Base-by-base conservation (phyloP, 179 eudicot species). In the Gypsophila paniculata region DNA sequence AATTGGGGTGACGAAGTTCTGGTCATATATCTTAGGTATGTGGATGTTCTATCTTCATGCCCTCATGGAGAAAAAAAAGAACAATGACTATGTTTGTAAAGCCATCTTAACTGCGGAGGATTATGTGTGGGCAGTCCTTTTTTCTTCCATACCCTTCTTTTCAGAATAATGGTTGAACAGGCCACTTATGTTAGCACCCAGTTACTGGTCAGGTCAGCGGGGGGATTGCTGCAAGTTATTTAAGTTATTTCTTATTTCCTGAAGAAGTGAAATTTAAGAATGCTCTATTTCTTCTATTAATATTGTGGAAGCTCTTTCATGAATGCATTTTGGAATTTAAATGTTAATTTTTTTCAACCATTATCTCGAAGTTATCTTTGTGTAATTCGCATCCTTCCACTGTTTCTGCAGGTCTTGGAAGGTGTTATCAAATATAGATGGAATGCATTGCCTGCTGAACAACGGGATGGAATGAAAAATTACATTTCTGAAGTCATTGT, bases 351-450 rank as follows among this genome's bases (percentile, higher is more conserved):
- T 65, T 39, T 74, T 26, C 46, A 9, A 26, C 22, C 13, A 39
- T 46, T 59, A 15, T 48, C 10, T n/a, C 55, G 15, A 26, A 26
- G 59, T 39, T 42, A 22, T 62, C 26, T 54, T 54, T 23, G 18
- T 29, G 23, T 12, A 25, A 14, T 19, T 5, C 29, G 36, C 22
- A 38, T 38, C 48, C 26, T 26, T 69, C 34, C 8, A 10, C 42
- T 84, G 42, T 69, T 0, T 53, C 15, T 17, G 64, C 80, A 92
- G 97, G 93, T 92, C 61, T 83, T 94, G 78, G 99, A 88, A 86
- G 97, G 98, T 82, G 98, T 93, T 36, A 93, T 93, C 44, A 93
- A 93, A 76, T 91, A 91, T 77, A 85, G 98, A 49, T 93, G 98
- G 98, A 93, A 93, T 83, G 98, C 97, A 18, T 85, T 93, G 86